Base-by-base conservation (phyloP, 345 rosid genomes). In the Toxicodendron radicans region DNA sequence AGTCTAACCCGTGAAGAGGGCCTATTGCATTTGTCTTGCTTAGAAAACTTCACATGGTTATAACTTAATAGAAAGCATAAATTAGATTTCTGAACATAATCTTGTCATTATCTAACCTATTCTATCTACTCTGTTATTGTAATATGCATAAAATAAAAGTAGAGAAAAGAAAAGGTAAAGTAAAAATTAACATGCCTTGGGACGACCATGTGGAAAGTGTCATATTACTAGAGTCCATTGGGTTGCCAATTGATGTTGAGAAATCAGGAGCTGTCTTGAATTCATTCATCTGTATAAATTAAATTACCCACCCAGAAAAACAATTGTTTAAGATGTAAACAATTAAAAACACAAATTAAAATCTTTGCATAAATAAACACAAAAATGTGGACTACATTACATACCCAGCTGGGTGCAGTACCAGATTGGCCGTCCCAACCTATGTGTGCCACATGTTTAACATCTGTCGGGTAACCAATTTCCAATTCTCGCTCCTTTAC, bases 391-490 rank as follows among this genome's bases (percentile, higher is more conserved):
- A 67, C 33, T 52, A 79, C 94, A 76, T 85, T 52, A 79, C 94
- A 76, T 85, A 92, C 99, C 97, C 99, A 95, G 78, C 83, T 89
- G 62, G 99, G 99, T 41, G 91, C 86, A 79, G 71, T 76, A 41
- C 91, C 89, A 76, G 97, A 85, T 60, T 82, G 76, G 49, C 95
- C 92, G 49, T 95, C 97, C 95, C 90, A 90, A 1, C 97, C 97
- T 65, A 95, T 88, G 71, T 92, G 97, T 54, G 98, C 91, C 76
- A 92, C 94, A 75, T 95, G 99, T 80, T 91, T 95, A 27, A 95
- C 98, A 84, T 95, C 97, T 71, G 98, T 92, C 6, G 97, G 99
- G 68, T 82, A 90, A 84, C 99, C 98, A 79, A 95, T 95, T 78
- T 95, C 89, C 88, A 87, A 81, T 84, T 78, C 94, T 73, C 90